Conservation (phyloP, 2,329 filamentous ascomycete species). For the Cladosporium oxysporum region DNA sequence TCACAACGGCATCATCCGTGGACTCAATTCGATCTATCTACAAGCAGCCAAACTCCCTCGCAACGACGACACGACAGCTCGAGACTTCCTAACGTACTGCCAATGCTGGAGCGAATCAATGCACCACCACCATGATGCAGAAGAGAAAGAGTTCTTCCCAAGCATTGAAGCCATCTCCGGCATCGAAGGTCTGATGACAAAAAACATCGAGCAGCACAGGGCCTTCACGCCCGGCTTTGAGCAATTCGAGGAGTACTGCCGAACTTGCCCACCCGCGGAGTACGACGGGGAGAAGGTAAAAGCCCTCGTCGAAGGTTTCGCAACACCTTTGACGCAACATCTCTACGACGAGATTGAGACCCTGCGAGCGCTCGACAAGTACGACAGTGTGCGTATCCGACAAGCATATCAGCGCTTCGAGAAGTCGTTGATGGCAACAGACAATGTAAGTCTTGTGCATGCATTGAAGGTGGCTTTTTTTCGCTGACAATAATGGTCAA, state of each 20-base stretch:
- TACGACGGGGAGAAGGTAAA: conserved; percentile 30
- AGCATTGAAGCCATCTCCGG: conserved; percentile 33
- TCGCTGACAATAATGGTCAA: conserved; percentile 20
- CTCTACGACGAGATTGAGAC: conserved; percentile 34
- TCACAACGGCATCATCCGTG: conserved; percentile 41
- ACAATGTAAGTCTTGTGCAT: conserved; percentile 29
- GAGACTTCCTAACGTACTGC: conserved; percentile 37
- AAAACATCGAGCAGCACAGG: conserved; percentile 39
- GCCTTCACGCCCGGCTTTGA: conserved; percentile 35
- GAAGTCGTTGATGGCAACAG: conserved; percentile 36
- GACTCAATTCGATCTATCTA: conserved; percentile 40
- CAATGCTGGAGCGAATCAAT: conserved; percentile 37
- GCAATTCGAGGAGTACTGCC: conserved; percentile 29
- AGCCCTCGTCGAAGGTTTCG: conserved; percentile 29
- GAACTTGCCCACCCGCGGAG: conserved; percentile 27
- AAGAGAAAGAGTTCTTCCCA: conserved; percentile 39
- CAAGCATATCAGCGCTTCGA: conserved; percentile 33
- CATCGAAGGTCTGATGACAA: conserved; percentile 35
- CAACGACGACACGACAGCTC: conserved; percentile 25
- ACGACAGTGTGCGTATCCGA: conserved; percentile 28
- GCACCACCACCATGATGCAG: conserved; percentile 37
- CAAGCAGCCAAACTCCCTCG: conserved; percentile 33
- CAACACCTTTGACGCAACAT: conserved; percentile 30
- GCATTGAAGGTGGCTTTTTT: neutral
- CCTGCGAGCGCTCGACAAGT: conserved; percentile 25